These are phyloP conservation scores for Hypoxylon sp. DNA, from an alignment of 2,329 filamentous ascomycete species.

Conservation along the genomic window DNA sequence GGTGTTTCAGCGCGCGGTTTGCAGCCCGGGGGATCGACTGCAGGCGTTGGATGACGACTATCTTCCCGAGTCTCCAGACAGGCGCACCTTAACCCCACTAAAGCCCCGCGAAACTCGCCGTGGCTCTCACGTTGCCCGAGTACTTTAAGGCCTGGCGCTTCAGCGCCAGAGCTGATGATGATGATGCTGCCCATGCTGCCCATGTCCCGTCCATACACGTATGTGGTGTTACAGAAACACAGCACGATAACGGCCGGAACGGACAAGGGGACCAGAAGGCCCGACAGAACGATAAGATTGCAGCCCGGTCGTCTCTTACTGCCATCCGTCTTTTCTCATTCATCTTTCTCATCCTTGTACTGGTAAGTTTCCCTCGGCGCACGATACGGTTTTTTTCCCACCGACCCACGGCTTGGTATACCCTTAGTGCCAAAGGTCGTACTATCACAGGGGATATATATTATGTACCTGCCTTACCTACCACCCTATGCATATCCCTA, in stretches of 20 bases:
- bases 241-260: slow-evolving; percentile 34
- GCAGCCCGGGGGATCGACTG: slow-evolving; percentile 35
- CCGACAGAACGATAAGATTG: slow-evolving; percentile 37
- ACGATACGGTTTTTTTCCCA: slow-evolving; percentile 23
- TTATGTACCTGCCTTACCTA: neutral
- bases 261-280: slow-evolving; percentile 32
- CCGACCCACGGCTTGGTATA: slow-evolving; percentile 44
- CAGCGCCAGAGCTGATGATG: slow-evolving; percentile 52
- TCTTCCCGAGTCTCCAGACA: slow-evolving; percentile 43
- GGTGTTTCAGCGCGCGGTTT: slow-evolving; percentile 25
- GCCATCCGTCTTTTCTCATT: slow-evolving; percentile 49
- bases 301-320: slow-evolving; percentile 39
- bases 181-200: slow-evolving; percentile 16
- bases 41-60: slow-evolving; percentile 39
- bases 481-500: neutral
- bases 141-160: slow-evolving; percentile 51
- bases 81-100: slow-evolving; percentile 50
- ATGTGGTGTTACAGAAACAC: slow-evolving; percentile 30
- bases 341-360: slow-evolving; percentile 47
- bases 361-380: slow-evolving; percentile 47
- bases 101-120: slow-evolving; percentile 55
- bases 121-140: slow-evolving; percentile 48
- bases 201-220: slow-evolving; percentile 10
- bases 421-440: slow-evolving; percentile 21
- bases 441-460: slow-evolving; percentile 18